Evolutionary conservation across 768 basidiomycete genomes (phyloP).

Genomic region (Lepiota venenata): DNA sequence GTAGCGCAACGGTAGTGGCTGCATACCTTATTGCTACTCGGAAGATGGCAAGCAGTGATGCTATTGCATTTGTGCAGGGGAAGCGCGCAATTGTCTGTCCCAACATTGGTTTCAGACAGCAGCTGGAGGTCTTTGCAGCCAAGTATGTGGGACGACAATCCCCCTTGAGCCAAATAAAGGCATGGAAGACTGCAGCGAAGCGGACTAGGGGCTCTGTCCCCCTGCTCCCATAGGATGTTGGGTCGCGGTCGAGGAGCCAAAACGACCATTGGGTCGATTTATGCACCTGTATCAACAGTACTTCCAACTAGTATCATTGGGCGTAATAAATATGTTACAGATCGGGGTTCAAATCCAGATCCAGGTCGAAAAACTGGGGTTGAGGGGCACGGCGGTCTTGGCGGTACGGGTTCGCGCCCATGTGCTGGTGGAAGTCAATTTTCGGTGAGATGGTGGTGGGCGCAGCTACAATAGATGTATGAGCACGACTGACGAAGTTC

Average conservation of each 20-base stretch:
- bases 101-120: conserved; percentile 63
- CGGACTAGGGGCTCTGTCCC: background rate
- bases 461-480: conserved; percentile 23
- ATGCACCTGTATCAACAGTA: background rate
- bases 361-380: conserved; percentile 70
- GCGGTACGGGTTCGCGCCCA: conserved; percentile 65
- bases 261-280: background rate
- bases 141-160: conserved; percentile 18
- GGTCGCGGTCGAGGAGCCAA: background rate
- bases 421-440: conserved; percentile 39
- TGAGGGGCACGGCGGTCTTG: conserved; percentile 63
- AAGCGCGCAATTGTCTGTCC: conserved; percentile 61
- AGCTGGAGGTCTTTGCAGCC: conserved; percentile 42
- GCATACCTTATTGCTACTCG: conserved; percentile 63
- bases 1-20: conserved; percentile 72
- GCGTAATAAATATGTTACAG: conserved; percentile 29
- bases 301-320: background rate
- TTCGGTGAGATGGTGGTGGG: conserved; percentile 65
- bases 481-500: conserved; percentile 1
- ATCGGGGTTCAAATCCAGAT: conserved; percentile 84
- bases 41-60: conserved; percentile 48
- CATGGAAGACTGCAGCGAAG: background rate
- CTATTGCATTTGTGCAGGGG: conserved; percentile 51
- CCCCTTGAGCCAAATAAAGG: conserved; percentile 6
- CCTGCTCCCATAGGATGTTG: too few relatives aligned